phyloP scores from a whole-genome alignment of 2,329 filamentous ascomycete species.

The Rugonectria rugulosa region DNA sequence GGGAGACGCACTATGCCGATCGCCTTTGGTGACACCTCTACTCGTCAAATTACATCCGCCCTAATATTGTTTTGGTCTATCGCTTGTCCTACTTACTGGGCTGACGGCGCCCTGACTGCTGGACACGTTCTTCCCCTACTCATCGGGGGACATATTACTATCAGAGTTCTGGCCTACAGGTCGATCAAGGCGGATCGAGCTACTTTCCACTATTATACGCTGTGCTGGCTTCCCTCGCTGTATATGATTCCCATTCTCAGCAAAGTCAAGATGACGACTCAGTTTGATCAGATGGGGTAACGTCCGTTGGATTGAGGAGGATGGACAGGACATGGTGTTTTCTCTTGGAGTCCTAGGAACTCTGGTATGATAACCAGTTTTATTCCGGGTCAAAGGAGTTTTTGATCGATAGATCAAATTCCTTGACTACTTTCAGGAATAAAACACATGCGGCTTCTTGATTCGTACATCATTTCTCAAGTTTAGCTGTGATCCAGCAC shows the following conservation, averaged over 20 bases:
- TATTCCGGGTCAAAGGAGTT: too few species aligned
- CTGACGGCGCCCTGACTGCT: neutral
- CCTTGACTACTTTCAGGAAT: too few species aligned
- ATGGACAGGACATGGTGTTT: too few species aligned
- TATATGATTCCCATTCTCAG: neutral
- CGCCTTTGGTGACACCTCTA: neutral
- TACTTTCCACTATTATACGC: neutral
- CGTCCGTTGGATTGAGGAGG: too few species aligned
- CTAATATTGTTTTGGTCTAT: neutral
- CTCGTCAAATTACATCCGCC: neutral
- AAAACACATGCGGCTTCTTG: too few species aligned
- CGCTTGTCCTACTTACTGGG: neutral
- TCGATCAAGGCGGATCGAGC: neutral
- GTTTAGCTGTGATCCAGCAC: too few species aligned
- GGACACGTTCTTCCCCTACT: neutral
- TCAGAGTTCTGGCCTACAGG: neutral
- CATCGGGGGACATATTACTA: neutral
- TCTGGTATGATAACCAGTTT: too few species aligned
- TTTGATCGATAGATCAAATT: too few species aligned
- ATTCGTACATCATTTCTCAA: too few species aligned
- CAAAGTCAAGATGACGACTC: neutral
- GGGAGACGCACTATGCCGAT: neutral
- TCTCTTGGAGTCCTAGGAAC: too few species aligned
- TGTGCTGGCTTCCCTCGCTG: neutral
- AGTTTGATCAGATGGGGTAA: too few species aligned